A percentile compares a stretch with the other conserved stretches of the same genome.
phyloP scores from a whole-genome alignment of 2,329 filamentous ascomycete species.

The Fusarium burgessii region DNA sequence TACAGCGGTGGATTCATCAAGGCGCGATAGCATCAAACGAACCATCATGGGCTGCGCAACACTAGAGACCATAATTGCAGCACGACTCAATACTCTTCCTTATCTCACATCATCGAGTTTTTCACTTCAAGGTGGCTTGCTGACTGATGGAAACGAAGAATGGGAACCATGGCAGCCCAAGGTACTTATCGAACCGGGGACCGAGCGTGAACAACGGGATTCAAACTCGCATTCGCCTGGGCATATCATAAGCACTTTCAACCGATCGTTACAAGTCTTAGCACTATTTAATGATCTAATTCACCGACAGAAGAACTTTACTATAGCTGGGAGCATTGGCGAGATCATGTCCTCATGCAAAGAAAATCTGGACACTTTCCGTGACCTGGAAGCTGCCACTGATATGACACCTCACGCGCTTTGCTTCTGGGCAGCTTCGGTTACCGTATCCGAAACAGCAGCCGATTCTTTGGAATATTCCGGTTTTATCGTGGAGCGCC shows the following conservation, averaged over 20 bases:
- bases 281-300: neutral
- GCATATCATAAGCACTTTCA: slow-evolving; percentile 10
- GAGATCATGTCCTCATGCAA: neutral
- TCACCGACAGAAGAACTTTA: rapidly evolving
- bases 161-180: slow-evolving; percentile 14
- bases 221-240: neutral
- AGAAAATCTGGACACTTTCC: neutral
- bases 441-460: neutral
- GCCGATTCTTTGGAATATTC: neutral
- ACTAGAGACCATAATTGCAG: neutral
- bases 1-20: rapidly evolving
- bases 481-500: neutral
- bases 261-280: neutral
- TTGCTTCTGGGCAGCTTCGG: neutral
- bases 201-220: neutral
- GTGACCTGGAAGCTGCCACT: rapidly evolving
- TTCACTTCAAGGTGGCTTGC: neutral
- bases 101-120: neutral
- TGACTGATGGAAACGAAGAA: slow-evolving; percentile 2
- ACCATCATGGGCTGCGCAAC: neutral
- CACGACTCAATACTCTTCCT: neutral
- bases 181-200: neutral
- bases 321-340: rapidly evolving
- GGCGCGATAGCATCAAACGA: neutral
- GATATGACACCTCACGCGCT: neutral